phyloP scores from a whole-genome alignment of 2,329 filamentous ascomycete species.

The Ophiobolus disseminans region DNA sequence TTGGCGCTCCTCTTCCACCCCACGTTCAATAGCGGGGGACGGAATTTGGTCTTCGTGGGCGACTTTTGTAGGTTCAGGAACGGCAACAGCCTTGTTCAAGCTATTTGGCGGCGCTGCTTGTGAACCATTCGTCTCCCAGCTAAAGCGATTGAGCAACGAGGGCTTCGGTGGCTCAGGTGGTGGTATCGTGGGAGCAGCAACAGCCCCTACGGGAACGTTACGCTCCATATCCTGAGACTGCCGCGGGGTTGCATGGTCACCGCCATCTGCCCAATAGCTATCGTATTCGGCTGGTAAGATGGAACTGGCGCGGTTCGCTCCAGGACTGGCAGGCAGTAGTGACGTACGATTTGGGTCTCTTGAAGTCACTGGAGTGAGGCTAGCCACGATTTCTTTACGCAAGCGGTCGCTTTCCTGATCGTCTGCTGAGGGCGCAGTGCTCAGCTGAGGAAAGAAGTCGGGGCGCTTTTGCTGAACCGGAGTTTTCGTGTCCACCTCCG shows the following conservation, averaged over 20 bases:
- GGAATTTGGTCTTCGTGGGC: conserved; percentile 11
- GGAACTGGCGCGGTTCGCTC: conserved; percentile 62
- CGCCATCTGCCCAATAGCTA: conserved; percentile 66
- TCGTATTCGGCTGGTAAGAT: conserved; percentile 72
- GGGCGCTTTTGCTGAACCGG: conserved; percentile 31
- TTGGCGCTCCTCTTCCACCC: conserved; percentile 22
- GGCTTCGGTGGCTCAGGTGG: conserved; percentile 25
- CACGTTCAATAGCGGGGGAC: conserved; percentile 21
- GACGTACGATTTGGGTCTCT: conserved; percentile 30
- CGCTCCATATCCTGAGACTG: conserved; percentile 35
- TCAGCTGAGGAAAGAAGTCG: conserved; percentile 46
- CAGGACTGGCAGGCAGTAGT: conserved; percentile 31
- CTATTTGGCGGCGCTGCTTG: conserved; percentile 15
- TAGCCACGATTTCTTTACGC: conserved; percentile 76
- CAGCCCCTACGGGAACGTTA: conserved; percentile 20
- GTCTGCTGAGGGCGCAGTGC: conserved; percentile 61
- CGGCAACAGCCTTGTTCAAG: conserved; percentile 11
- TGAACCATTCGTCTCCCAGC: conserved; percentile 38
- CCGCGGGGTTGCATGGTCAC: conserved; percentile 51
- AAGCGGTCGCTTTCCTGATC: conserved; percentile 74
- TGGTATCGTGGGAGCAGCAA: conserved; percentile 10
- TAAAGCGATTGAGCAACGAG: conserved; percentile 37
- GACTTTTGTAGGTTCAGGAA: conserved; percentile 17
- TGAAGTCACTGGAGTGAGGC: conserved; percentile 53
- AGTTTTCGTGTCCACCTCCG: conserved; percentile 54